A percentile compares a stretch with the other conserved stretches of the same genome.
Conservation (phyloP, 1,139 yeast genomes). For the Zygosaccharomyces sapae region DNA sequence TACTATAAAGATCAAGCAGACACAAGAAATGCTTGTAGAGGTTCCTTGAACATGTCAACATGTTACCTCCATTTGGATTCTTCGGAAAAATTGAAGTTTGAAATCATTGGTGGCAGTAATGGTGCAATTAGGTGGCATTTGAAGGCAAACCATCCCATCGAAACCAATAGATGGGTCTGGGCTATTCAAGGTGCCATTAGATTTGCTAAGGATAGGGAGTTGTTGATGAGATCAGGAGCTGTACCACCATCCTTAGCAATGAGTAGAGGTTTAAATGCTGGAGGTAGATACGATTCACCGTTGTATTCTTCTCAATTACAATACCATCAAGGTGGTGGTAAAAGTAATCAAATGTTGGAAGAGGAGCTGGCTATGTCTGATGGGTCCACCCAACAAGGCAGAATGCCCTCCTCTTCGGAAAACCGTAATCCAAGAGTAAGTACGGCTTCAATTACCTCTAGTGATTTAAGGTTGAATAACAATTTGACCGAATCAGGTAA, state of each 20-base stretch:
- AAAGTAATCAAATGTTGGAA: conserved; percentile 1
- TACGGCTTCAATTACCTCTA: conserved; percentile 24
- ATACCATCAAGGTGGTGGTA: conserved; percentile 5
- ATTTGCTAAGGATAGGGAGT: conserved; percentile 68
- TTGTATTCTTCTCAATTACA: conserved; percentile 11
- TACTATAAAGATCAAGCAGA: conserved; percentile 91
- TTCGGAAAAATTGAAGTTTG: conserved; percentile 86
- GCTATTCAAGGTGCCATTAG: conserved; percentile 87
- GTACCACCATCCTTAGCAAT: conserved; percentile 17
- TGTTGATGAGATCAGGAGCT: conserved; percentile 30
- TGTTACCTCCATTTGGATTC: conserved; percentile 84
- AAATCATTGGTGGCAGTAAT: conserved; percentile 46
- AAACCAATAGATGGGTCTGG: conserved; percentile 97
- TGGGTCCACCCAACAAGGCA: conserved; percentile 6
- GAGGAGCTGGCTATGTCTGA: background rate
- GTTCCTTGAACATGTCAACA: conserved; percentile 78
- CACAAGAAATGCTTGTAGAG: conserved; percentile 78
- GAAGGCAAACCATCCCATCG: conserved; percentile 92
- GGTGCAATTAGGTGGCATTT: conserved; percentile 71
- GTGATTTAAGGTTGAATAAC: conserved; percentile 28
- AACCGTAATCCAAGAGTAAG: conserved; percentile 9
- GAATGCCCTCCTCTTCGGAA: conserved; percentile 8
- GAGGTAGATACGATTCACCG: conserved; percentile 5
- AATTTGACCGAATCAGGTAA: conserved; percentile 33
- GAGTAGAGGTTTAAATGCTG: conserved; percentile 8